A percentile compares a stretch with the other conserved stretches of the same genome.
These are phyloP conservation scores for Termitomyces sp. DNA, from an alignment of 768 basidiomycete species.

Conservation along the genomic window DNA sequence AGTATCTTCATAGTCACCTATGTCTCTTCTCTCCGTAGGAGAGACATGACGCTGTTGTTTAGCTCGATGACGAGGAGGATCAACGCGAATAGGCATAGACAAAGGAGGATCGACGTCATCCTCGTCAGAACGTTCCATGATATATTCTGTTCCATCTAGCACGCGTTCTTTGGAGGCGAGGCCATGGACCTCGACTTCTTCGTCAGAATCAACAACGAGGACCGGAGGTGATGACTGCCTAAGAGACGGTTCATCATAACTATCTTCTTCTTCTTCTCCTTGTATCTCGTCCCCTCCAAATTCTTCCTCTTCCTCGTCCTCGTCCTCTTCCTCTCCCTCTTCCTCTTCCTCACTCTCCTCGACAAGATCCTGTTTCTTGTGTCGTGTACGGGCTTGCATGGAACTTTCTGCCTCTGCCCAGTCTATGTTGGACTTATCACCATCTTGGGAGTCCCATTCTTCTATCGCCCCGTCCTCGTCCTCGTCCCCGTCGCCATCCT, in stretches of 20 bases:
- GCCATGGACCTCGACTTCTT: conserved; percentile 13
- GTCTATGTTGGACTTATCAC: conserved; percentile 11
- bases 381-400: conserved; percentile 18
- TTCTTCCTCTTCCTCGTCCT: background rate
- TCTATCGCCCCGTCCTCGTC: conserved; percentile 18
- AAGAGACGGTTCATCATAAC: background rate
- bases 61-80: conserved; percentile 3
- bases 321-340: conserved; percentile 4
- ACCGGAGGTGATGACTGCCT: conserved; percentile 11
- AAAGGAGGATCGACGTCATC: background rate
- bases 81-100: background rate
- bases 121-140: conserved; percentile 11
- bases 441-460: conserved; percentile 18
- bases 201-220: conserved; percentile 21
- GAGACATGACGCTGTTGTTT: background rate
- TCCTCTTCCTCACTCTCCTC: conserved; percentile 18
- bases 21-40: background rate
- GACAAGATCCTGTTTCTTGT: conserved; percentile 9
- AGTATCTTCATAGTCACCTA: conserved; percentile 11
- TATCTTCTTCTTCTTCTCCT: conserved; percentile 11
- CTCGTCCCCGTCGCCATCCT: too few relatives aligned
- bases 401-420: conserved; percentile 22
- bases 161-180: conserved; percentile 1
- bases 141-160: conserved; percentile 8
- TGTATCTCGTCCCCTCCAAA: background rate